phyloP scores from a whole-genome alignment of 139 green algal genomes.

The Tetraselmis chui region DNA sequence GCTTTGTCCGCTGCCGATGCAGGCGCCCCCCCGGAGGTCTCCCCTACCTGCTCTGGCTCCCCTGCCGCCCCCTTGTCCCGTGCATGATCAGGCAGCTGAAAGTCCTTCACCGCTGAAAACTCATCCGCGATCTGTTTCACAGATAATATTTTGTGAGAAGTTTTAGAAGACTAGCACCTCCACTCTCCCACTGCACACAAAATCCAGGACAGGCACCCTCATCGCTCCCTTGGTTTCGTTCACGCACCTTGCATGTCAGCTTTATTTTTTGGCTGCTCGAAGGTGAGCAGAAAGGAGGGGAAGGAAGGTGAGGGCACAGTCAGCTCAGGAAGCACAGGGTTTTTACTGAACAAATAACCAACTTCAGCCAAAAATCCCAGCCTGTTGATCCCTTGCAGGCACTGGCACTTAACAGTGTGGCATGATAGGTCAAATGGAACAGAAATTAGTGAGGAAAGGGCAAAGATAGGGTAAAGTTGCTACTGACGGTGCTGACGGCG shows the following conservation, averaged over 20 bases:
- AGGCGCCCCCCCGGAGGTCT: not conserved
- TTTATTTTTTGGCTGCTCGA: conserved; percentile 58
- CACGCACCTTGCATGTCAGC: conserved; percentile 53
- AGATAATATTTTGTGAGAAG: no score
- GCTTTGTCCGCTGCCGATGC: conserved; percentile 20
- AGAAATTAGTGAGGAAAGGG: not conserved
- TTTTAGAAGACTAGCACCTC: no score
- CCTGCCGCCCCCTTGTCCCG: not conserved
- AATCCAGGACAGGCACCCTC: no score
- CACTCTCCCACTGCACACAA: no score
- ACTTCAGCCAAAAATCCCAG: no score
- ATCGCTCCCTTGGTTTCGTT: not conserved
- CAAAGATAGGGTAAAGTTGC: not conserved
- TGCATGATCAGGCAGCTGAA: conserved; percentile 24
- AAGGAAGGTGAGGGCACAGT: not conserved
- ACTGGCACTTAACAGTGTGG: no score
- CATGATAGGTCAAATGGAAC: not conserved
- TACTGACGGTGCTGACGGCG: not conserved
- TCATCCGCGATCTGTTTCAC: conserved; percentile 54
- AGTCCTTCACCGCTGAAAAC: conserved; percentile 34
- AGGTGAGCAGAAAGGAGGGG: no score
- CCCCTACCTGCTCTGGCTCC: not conserved
- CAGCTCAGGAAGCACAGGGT: no score
- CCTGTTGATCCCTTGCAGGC: not conserved
- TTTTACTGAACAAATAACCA: no score